Conservation (phyloP, 2,329 filamentous ascomycete genomes). For the Dothiorella sarmentorum region DNA sequence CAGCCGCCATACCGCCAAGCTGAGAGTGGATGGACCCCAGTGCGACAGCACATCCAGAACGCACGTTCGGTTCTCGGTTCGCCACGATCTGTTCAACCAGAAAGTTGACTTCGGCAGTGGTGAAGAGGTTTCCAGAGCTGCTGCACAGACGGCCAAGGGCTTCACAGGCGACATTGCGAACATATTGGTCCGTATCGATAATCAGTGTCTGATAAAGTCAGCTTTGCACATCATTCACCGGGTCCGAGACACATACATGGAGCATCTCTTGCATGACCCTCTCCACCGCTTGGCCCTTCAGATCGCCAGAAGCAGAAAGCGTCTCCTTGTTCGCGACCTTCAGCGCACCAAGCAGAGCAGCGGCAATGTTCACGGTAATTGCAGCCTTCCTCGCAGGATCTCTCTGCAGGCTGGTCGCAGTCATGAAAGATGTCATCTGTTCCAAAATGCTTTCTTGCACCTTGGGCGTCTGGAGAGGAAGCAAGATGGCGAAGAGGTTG, state of each 20-base stretch:
- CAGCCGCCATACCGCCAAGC: conserved; percentile 95
- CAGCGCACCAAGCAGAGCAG: conserved; percentile 74
- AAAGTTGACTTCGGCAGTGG: conserved; percentile 83
- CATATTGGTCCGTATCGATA: conserved; percentile 76
- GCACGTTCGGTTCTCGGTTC: conserved; percentile 87
- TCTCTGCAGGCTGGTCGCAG: conserved; percentile 72
- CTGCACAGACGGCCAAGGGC: conserved; percentile 83
- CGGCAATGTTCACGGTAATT: conserved; percentile 84
- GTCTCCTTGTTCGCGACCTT: conserved; percentile 84
- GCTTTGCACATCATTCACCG: not conserved
- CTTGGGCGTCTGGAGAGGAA: conserved; percentile 83
- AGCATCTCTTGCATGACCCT: conserved; percentile 66
- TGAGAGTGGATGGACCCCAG: conserved; percentile 91
- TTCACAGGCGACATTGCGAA: conserved; percentile 81
- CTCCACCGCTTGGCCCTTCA: conserved; percentile 73
- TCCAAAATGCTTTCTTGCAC: conserved; percentile 96
- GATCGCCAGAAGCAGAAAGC: conserved; percentile 65
- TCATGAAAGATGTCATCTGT: conserved; percentile 86
- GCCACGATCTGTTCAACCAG: conserved; percentile 91
- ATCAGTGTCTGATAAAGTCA: conserved; percentile 59
- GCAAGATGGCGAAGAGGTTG: conserved; percentile 83
- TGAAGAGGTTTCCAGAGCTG: conserved; percentile 80
- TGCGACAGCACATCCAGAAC: conserved; percentile 91
- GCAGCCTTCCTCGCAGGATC: conserved; percentile 87
- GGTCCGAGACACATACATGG: conserved; percentile 60